phyloP scores from a whole-genome alignment of 2,329 filamentous ascomycete species.

The Botrytis aclada region DNA sequence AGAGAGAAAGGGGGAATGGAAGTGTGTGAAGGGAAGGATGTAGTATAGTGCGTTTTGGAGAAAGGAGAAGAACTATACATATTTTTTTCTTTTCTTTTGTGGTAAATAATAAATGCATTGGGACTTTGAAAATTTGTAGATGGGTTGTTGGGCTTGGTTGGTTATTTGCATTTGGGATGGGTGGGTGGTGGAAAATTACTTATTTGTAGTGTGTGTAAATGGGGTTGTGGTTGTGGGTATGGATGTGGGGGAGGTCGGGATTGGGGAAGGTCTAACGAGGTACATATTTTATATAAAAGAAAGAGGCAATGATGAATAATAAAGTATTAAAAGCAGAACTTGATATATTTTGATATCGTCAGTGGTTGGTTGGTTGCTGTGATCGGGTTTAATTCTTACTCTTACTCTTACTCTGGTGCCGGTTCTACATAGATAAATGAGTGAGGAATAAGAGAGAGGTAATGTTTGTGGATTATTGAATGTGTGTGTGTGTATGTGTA shows the following conservation, averaged over 20 bases:
- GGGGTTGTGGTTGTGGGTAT: neutral
- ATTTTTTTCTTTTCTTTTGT: neutral
- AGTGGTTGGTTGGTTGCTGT: neutral
- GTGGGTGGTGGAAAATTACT: neutral
- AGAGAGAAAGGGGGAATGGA: neutral
- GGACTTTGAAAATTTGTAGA: neutral
- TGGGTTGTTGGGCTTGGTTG: neutral
- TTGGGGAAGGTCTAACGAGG: neutral
- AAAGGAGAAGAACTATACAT: neutral
- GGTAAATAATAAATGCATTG: neutral
- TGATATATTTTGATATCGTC: neutral
- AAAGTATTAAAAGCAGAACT: neutral
- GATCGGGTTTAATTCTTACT: no score
- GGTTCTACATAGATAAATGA: no score
- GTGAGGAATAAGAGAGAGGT: no score
- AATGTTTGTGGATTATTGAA: no score
- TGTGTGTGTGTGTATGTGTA: no score
- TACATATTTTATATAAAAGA: neutral
- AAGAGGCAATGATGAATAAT: neutral
- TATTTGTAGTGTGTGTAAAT: neutral
- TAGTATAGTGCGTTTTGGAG: neutral
- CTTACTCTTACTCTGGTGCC: no score
- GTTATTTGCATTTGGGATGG: neutral
- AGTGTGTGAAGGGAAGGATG: neutral
- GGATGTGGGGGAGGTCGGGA: neutral